These are phyloP conservation scores for Venturia nashicola DNA, from an alignment of 2,329 filamentous ascomycete genomes.

Conservation along the genomic window DNA sequence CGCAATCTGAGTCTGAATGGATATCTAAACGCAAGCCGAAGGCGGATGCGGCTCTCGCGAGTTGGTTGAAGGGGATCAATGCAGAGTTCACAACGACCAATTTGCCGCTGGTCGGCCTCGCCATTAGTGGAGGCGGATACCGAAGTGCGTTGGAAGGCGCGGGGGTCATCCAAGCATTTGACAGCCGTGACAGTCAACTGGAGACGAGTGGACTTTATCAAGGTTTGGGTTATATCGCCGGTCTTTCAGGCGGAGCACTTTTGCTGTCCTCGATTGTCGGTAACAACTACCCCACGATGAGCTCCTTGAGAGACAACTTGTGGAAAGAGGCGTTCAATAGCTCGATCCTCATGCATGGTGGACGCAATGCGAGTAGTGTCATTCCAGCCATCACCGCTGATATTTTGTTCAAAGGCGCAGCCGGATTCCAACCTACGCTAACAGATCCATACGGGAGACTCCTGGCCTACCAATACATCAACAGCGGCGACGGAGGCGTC, in stretches of 20 bases:
- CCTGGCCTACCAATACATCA: slow-evolving; percentile 27
- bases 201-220: slow-evolving; percentile 32
- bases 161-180: slow-evolving; percentile 32
- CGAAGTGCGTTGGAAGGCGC: slow-evolving; percentile 26
- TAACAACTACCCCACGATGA: slow-evolving; percentile 35
- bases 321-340: slow-evolving; percentile 30
- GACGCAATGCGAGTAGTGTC: slow-evolving; percentile 18
- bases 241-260: slow-evolving; percentile 34
- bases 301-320: slow-evolving; percentile 24
- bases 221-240: slow-evolving; percentile 33
- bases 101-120: slow-evolving; percentile 29
- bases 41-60: not conserved
- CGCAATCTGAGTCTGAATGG: not conserved
- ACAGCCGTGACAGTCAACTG: slow-evolving; percentile 28
- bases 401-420: slow-evolving; percentile 23
- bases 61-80: not conserved
- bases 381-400: slow-evolving; percentile 23
- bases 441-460: slow-evolving; percentile 29
- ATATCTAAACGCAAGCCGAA: not conserved
- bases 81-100: slow-evolving; percentile 20
- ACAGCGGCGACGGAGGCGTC: slow-evolving; percentile 26
- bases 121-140: slow-evolving; percentile 31
- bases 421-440: slow-evolving; percentile 27
- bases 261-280: slow-evolving; percentile 31
- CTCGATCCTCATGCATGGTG: slow-evolving; percentile 23